Evolutionary conservation across 2,329 filamentous ascomycete genomes (phyloP).

Genomic region (Penicillium freii): DNA sequence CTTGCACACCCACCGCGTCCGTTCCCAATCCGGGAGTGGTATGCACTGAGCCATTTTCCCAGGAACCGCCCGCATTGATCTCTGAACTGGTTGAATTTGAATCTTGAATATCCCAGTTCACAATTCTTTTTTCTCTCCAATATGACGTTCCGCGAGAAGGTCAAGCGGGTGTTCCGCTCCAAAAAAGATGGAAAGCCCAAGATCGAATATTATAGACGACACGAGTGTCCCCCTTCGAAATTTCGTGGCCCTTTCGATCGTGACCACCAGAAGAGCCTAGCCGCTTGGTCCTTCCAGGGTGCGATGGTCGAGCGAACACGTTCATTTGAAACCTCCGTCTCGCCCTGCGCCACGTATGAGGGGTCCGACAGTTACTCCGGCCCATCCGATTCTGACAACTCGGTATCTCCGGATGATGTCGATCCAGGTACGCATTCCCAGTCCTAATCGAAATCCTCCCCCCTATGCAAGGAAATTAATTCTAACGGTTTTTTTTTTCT

Average conservation of each 20-base stretch:
- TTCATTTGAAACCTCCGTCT: slow-evolving; percentile 39
- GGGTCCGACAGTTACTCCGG: slow-evolving; percentile 13
- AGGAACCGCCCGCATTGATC: slow-evolving; percentile 17
- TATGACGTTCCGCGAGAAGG: slow-evolving; percentile 42
- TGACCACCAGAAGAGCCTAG: slow-evolving; percentile 44
- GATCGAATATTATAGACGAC: slow-evolving; percentile 49
- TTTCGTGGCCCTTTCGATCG: slow-evolving; percentile 50
- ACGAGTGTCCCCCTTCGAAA: slow-evolving; percentile 50
- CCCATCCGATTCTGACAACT: slow-evolving; percentile 18
- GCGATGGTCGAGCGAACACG: slow-evolving; percentile 37
- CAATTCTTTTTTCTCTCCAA: slow-evolving; percentile 11
- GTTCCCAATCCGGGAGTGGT: slow-evolving; percentile 32
- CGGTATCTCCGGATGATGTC: slow-evolving; percentile 19
- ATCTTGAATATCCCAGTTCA: slow-evolving; percentile 8
- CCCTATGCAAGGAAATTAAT: neutral
- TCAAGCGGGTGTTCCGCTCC: slow-evolving; percentile 37
- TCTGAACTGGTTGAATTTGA: slow-evolving; percentile 4
- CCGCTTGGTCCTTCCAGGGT: slow-evolving; percentile 45
- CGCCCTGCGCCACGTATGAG: slow-evolving; percentile 36
- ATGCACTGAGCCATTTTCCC: slow-evolving; percentile 26
- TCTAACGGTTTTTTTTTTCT: slow-evolving; percentile 9
- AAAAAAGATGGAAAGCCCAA: slow-evolving; percentile 35
- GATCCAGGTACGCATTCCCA: slow-evolving; percentile 22
- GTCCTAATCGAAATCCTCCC: neutral
- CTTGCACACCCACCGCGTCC: slow-evolving; percentile 34